Base-by-base conservation (phyloP, 2,329 filamentous ascomycete species). In the Aspergillus puulaauensis region DNA sequence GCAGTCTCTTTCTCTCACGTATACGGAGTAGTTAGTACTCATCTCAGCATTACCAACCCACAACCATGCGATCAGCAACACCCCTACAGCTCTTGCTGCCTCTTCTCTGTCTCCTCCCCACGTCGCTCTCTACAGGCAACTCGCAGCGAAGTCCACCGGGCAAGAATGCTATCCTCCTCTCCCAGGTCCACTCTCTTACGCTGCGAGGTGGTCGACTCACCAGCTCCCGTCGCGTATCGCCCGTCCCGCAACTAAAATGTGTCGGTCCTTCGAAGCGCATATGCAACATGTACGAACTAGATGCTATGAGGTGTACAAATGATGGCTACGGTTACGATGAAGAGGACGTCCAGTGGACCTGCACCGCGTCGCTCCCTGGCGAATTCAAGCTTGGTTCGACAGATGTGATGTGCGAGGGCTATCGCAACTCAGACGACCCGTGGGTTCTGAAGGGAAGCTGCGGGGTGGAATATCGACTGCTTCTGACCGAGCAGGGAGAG, bases 331-430 rank as follows among this genome's bases (percentile, higher is more conserved):
- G 89, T 60, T 97, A 97, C 79, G 85, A 86, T 61, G 73, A 79
- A 44, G 87, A 95, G 75, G 90, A 96, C 71, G 83, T 97, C 39
- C 88, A 96, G 76, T 99, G 93, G 93, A 90, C 90, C 27, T 99
- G 93, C 76, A 86, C 85, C n/a, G 84, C 86, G 5, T 78, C 79
- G 3, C 73, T 88, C 1, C 85, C 86, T 0, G 72, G 79, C 11
- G 85, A 88, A 63, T 86, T 88, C 75, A 88, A 88, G 74, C 85
- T 98, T 27, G 93, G 91, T 57, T 83, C 84, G 60, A 97, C 93
- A 11, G 93, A 98, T 61, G 93, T 98, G 55, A 80, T 92, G 11
- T 99, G 95, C 74, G 93, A 99, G 71, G 93, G 95, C 11, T 98
- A 96, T 76, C 79, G 84, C 57, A 81, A 79, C 14, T 76, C 88